Evolutionary conservation across 2,329 filamentous ascomycete genomes (phyloP), one percentile per base, ranked within the genome.

Genomic region (Aspergillus sp.): DNA sequence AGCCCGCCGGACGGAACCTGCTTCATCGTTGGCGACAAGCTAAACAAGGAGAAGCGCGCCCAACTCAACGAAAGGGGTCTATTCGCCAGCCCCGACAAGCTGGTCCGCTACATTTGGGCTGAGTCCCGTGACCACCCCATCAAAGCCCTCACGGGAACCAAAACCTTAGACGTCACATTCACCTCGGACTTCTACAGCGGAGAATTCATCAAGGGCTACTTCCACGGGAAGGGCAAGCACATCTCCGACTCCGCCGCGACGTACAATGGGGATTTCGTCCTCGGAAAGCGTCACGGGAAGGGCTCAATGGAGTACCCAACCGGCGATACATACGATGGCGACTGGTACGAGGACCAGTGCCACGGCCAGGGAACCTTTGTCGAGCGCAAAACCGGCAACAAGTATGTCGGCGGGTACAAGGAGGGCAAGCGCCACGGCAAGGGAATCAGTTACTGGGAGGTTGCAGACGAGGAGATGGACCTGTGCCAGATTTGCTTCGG

Each of bases 401-500:
- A 82, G 42, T 87, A 85, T 61, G 80, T 82, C 13, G 85, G 85
- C 24, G 83, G 82, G 19, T 88, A 84, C 77, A 79, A 82, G 63
- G 78, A 83, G 55, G 83, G 84, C 62, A 84, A 84, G 70, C 81
- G 82, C 41, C 81, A 83, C 62, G 85, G 85, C 52, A 82, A 83
- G 61, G 85, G 85, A n/a, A 80, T 84, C 39, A 86, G 83, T 55
- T 80, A 82, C 61, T 87, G 83, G 79, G 82, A 84, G 64, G 81
- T 83, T 24, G 85, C 84, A 2, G 83, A 87, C 54, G 84, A 87
- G 57, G 82, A 85, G 61, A 80, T 82, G 70, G 77, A 81, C 46
- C 68, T 83, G 5, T 88, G 85, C 67, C 79, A 83, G 56, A 86
- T 88, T 57, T 88, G 85, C 74, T 87, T 83, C 70, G 80, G 82